Base-by-base conservation (phyloP, 805 yeast species). In the Candida easanensis region DNA sequence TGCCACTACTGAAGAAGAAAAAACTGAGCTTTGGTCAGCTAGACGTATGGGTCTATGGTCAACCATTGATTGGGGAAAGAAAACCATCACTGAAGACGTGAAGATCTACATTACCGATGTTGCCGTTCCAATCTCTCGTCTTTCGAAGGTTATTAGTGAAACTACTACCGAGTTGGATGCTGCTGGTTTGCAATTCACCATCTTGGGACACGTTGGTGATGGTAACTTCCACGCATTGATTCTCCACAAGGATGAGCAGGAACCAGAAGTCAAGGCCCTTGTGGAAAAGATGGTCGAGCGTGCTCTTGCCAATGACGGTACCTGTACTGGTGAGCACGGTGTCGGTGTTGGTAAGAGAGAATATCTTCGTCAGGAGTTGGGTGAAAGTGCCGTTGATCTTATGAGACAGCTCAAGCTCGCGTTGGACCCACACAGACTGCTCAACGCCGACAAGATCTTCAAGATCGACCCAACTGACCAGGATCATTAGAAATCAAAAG, bases 291-390 rank as follows among this genome's bases (percentile, higher is more conserved):
- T 87, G 84, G 84, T 84, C 37, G 57, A 71, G 34, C 60, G 81
- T 32, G 95, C 91, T 0, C 64, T 87, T 15, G 73, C 66, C 1
- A 74, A 80, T 30, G 95, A 86, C 41, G 95, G 95, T 2, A 87
- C 96, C 2, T 81, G 88, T 51, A 83, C 89, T 4, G 95, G 95
- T 27, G 95, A 87, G 57, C 95, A 87, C 58, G 96, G 95, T 13
- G 77, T 88, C 31, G 96, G 95, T 8, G 73, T 82, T 33, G 90
- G 91, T 28, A 87, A 87, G 57, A 65, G 90, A 49, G 75, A 74
- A 22, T 79, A 71, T 45, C 61, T 87, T 26, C 65, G 71, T 22
- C 64, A 68, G 43, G 96, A 87, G 60, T 63, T 87, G 21, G 95
- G 93, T 1, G 69, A 69, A 4, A 82, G 75, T 1, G 77, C 93